A percentile compares a stretch with the other conserved stretches of the same genome.
Evolutionary conservation across 371 early-diverging fungal genomes (phyloP).

Genomic region (Syncephalastrum contaminatum): DNA sequence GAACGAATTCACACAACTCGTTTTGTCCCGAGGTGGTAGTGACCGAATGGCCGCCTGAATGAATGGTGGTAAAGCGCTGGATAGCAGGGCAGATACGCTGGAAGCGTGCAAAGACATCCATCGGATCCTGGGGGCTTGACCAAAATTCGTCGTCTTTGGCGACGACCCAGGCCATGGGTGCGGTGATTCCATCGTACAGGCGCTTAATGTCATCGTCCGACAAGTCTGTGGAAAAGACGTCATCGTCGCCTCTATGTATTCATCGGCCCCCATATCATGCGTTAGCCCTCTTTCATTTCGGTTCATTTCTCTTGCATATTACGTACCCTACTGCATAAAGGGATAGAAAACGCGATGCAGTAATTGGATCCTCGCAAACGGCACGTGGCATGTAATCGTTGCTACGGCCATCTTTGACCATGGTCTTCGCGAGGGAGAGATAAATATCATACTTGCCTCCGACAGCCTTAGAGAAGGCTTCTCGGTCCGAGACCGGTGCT

Average conservation of each 20-base stretch:
- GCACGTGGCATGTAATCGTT: conserved; percentile 41
- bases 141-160: conserved; percentile 50
- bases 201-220: conserved; percentile 30
- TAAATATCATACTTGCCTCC: conserved; percentile 26
- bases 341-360: conserved; percentile 51
- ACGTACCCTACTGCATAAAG: conserved; percentile 41
- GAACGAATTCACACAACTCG: conserved; percentile 9
- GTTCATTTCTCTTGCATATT: not conserved
- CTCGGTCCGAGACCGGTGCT: conserved; percentile 57
- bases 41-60: conserved; percentile 46
- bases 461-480: conserved; percentile 23
- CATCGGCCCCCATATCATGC: not conserved
- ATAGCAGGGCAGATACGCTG: conserved; percentile 39
- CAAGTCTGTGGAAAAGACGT: conserved; percentile 57
- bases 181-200: conserved; percentile 33
- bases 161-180: conserved; percentile 44
- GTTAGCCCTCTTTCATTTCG: too few relatives aligned
- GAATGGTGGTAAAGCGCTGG: conserved; percentile 26
- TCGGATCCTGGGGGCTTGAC: conserved; percentile 20
- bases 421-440: conserved; percentile 27
- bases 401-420: conserved; percentile 39
- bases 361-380: conserved; percentile 33
- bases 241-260: conserved; percentile 51
- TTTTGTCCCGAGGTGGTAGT: conserved; percentile 30
- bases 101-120: conserved; percentile 26